A percentile compares a stretch with the other conserved stretches of the same genome.
Conservation (phyloP, 2,329 filamentous ascomycete genomes). For the Canariomyces notabilis region DNA sequence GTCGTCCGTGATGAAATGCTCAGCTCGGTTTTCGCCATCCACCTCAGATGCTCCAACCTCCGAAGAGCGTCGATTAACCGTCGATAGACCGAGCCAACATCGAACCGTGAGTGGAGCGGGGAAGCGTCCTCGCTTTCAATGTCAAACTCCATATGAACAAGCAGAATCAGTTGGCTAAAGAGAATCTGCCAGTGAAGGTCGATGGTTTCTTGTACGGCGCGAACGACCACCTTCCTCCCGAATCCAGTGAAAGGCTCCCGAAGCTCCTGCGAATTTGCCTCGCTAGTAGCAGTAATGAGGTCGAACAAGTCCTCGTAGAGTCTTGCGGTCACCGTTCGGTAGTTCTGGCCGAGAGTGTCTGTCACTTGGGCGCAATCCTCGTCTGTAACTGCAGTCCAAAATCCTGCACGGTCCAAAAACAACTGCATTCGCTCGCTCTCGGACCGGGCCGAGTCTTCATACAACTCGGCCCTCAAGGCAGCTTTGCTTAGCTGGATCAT, state of each 20-base stretch:
- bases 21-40: conserved; percentile 59
- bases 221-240: conserved; percentile 69
- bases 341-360: conserved; percentile 61
- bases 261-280: conserved; percentile 42
- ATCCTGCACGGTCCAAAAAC: conserved; percentile 73
- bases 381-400: conserved; percentile 74
- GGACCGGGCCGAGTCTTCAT: conserved; percentile 65
- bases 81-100: conserved; percentile 65
- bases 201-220: conserved; percentile 73
- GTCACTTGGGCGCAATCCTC: conserved; percentile 71
- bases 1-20: conserved; percentile 44
- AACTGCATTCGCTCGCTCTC: conserved; percentile 69
- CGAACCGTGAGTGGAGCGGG: conserved; percentile 51
- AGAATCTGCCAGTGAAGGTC: conserved; percentile 68
- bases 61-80: conserved; percentile 66
- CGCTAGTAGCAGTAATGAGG: conserved; percentile 41
- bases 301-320: conserved; percentile 51
- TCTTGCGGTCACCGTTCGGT: conserved; percentile 51
- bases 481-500: conserved; percentile 63
- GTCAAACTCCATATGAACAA: conserved; percentile 82
- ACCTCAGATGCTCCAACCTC: conserved; percentile 67
- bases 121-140: conserved; percentile 66
- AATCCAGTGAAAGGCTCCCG: conserved; percentile 63
- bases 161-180: conserved; percentile 74
- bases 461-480: conserved; percentile 66